phyloP scores from a whole-genome alignment of 495 filamentous ascomycete species.

The Hypoxylon trugodes region DNA sequence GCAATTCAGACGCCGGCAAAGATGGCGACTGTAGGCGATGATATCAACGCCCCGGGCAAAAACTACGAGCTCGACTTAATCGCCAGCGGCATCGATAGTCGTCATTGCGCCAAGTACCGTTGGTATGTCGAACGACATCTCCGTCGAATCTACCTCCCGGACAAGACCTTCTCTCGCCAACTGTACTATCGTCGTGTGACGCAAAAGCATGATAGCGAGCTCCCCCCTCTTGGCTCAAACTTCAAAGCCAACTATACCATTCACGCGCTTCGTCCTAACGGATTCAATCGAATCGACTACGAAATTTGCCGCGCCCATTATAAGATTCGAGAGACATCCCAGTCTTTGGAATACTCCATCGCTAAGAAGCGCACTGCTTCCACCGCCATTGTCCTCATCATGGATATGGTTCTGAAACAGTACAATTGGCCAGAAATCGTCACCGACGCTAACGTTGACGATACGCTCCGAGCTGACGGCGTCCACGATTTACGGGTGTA shows the following conservation, averaged over 20 bases:
- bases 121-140: conserved; percentile 3
- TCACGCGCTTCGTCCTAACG: neutral
- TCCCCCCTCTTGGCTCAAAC: too few species aligned
- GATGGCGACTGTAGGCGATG: neutral
- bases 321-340: neutral
- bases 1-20: neutral
- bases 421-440: conserved; percentile 1
- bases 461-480: neutral
- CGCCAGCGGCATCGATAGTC: neutral
- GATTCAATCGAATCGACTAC: neutral
- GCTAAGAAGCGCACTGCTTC: neutral
- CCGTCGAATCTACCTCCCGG: neutral
- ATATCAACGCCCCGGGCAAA: neutral
- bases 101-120: conserved; percentile 2
- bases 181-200: conserved; percentile 1
- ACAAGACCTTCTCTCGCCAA: neutral
- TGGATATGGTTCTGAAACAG: too few species aligned
- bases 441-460: neutral
- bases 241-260: neutral
- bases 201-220: too few species aligned
- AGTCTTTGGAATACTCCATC: neutral
- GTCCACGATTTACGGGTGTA: neutral
- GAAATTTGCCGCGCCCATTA: neutral
- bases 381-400: too few species aligned
- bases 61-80: neutral